Conservation (phyloP, 2,329 filamentous ascomycete genomes). For the Metarhizium guizhouense region DNA sequence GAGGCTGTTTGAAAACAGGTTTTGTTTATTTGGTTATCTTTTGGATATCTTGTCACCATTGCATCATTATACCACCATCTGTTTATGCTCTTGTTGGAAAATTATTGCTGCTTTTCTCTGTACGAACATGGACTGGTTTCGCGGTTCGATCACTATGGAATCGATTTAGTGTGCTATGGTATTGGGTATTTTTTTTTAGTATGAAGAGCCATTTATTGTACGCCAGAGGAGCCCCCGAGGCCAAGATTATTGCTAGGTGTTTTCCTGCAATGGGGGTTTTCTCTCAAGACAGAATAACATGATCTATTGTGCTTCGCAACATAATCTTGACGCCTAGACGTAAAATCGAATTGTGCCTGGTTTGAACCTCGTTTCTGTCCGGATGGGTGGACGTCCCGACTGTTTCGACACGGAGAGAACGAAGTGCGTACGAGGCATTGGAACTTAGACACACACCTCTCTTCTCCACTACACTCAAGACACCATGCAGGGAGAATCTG, state of each 20-base stretch:
- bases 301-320: no score
- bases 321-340: no score
- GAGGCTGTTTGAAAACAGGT: slow-evolving; percentile 1
- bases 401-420: no score
- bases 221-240: neutral
- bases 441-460: no score
- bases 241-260: neutral
- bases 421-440: no score
- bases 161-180: neutral
- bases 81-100: neutral
- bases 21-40: neutral
- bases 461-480: neutral
- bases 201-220: neutral
- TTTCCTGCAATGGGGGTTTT: no score
- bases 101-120: neutral
- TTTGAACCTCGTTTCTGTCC: no score
- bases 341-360: no score
- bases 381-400: no score
- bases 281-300: no score
- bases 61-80: slow-evolving; percentile 2
- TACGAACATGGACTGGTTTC: neutral
- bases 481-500: neutral
- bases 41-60: neutral
- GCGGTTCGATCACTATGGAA: neutral
- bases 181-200: neutral